These are phyloP conservation scores for Tieghemostelium lacteum DNA, from an alignment of 78 protist species.

Conservation along the genomic window DNA sequence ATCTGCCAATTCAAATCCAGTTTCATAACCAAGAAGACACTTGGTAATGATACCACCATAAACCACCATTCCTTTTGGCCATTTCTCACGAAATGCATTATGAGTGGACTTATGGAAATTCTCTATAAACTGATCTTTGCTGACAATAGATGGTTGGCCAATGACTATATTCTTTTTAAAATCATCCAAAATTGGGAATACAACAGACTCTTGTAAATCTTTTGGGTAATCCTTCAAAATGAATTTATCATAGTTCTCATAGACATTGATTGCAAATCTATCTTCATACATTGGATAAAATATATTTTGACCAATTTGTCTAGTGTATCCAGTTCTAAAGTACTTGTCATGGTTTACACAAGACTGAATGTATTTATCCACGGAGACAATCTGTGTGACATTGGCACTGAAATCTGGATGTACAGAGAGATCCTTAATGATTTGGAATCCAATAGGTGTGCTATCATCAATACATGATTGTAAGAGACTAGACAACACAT, in stretches of 20 bases:
- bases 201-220: background rate
- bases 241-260: slow-evolving; percentile 15
- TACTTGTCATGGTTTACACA: background rate
- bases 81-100: background rate
- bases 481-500: background rate
- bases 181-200: background rate
- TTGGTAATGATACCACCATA: slow-evolving; percentile 34
- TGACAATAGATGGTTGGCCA: slow-evolving; percentile 4
- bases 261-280: slow-evolving; percentile 13
- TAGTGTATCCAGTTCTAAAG: background rate
- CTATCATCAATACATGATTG: background rate
- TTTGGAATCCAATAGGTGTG: background rate
- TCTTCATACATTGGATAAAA: background rate
- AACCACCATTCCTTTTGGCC: slow-evolving; percentile 2
- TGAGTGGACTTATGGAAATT: background rate
- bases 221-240: slow-evolving; percentile 5
- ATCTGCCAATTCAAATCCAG: slow-evolving; percentile 33
- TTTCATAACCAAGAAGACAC: slow-evolving; percentile 3
- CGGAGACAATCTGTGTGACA: background rate
- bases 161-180: no score
- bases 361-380: background rate
- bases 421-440: background rate
- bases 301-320: background rate
- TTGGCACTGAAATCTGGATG: background rate
- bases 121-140: background rate